phyloP scores from a whole-genome alignment of 352 stramenopile species.

The Saprolegnia parasitica region DNA sequence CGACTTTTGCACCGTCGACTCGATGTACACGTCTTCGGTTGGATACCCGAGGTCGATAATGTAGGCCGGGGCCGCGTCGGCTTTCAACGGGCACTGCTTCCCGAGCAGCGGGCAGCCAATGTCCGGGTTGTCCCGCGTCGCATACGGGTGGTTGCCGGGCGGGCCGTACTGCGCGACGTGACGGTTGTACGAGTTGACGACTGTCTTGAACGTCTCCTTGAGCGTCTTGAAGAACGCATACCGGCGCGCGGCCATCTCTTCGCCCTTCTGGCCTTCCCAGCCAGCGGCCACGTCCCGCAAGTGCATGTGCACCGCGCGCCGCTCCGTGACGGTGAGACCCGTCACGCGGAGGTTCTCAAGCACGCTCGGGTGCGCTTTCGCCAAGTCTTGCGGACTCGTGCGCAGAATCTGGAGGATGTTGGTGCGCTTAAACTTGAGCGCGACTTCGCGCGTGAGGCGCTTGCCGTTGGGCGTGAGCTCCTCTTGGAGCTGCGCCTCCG shows the following conservation, averaged over 20 bases:
- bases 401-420: constrained; percentile 89
- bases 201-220: constrained; percentile 90
- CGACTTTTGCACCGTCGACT: constrained; percentile 64
- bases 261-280: constrained; percentile 85
- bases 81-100: constrained; percentile 89
- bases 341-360: constrained; percentile 89
- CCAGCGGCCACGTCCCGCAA: constrained; percentile 69
- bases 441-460: constrained; percentile 67
- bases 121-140: constrained; percentile 72
- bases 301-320: constrained; percentile 85
- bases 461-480: constrained; percentile 70
- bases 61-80: constrained; percentile 70
- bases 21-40: constrained; percentile 72
- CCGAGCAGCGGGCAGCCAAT: constrained; percentile 84
- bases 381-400: constrained; percentile 83
- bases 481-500: constrained; percentile 71
- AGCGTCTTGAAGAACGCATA: constrained; percentile 91
- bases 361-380: constrained; percentile 83
- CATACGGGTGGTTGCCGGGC: constrained; percentile 83
- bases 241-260: constrained; percentile 91
- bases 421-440: constrained; percentile 89
- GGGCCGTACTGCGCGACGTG: constrained; percentile 89
- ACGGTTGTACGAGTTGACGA: constrained; percentile 87
- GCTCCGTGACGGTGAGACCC: constrained; percentile 88
- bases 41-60: constrained; percentile 76